Conservation (phyloP, 257 asterid species). For the Cordia subcordata region DNA sequence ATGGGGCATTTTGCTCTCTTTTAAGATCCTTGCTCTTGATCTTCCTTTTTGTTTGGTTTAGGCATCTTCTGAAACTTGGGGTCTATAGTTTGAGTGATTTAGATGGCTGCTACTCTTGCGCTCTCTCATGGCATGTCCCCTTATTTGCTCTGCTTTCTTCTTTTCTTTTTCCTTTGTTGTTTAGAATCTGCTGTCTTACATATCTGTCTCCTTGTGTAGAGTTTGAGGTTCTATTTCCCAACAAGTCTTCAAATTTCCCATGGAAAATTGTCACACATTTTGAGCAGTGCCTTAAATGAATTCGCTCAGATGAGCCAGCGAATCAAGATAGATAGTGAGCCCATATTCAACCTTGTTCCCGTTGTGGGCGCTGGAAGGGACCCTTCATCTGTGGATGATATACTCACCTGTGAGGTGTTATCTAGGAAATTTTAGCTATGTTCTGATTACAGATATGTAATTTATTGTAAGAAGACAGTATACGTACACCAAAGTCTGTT, state of each 20-base stretch:
- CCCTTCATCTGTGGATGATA: slow-evolving; percentile 46
- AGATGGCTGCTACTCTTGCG: no score
- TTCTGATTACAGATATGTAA: not conserved
- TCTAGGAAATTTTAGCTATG: slow-evolving; percentile 46
- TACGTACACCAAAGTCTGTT: no score
- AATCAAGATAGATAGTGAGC: slow-evolving; percentile 23
- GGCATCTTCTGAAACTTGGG: no score
- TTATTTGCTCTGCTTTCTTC: no score
- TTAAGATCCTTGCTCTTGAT: no score
- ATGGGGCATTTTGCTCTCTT: no score
- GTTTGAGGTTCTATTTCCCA: slow-evolving; percentile 62
- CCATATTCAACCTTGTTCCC: slow-evolving; percentile 65
- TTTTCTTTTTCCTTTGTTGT: not conserved
- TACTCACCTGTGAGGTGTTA: slow-evolving; percentile 74
- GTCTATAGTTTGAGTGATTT: no score
- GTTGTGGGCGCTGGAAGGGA: slow-evolving; percentile 71
- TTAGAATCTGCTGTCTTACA: slow-evolving; percentile 3
- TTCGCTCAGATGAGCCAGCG: slow-evolving; percentile 41
- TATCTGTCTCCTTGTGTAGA: slow-evolving; percentile 39
- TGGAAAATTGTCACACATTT: slow-evolving; percentile 38
- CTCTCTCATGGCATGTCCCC: no score
- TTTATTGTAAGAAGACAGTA: not conserved
- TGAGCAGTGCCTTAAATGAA: slow-evolving; percentile 46
- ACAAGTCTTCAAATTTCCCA: slow-evolving; percentile 38
- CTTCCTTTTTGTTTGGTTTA: no score